These are phyloP conservation scores for Rhododendron molle DNA, from an alignment of 148 eudicot genomes.

Conservation along the genomic window DNA sequence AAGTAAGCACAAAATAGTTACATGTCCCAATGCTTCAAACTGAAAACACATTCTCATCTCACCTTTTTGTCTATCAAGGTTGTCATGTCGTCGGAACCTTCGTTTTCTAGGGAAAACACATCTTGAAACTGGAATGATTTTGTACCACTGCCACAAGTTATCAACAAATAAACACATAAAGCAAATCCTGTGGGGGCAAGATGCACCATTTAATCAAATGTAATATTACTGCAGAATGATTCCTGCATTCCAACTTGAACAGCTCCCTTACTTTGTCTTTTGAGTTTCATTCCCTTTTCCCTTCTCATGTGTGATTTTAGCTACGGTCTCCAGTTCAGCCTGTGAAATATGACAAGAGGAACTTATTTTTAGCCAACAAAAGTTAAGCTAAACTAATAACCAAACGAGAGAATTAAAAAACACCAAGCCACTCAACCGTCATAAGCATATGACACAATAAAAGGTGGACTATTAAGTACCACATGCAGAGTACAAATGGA, in stretches of 20 bases:
- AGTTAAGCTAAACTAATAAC: neutral
- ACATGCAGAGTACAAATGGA: neutral
- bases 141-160: slow-evolving; percentile 55
- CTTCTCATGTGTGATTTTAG: slow-evolving; percentile 83
- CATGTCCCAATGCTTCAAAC: neutral
- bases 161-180: slow-evolving; percentile 5
- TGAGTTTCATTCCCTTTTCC: slow-evolving; percentile 81
- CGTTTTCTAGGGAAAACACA: slow-evolving; percentile 71
- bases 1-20: neutral
- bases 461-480: neutral
- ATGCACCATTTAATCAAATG: neutral
- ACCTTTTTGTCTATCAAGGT: slow-evolving; percentile 92
- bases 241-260: slow-evolving; percentile 5
- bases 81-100: slow-evolving; percentile 73
- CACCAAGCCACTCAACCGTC: neutral
- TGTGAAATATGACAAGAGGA: slow-evolving; percentile 24
- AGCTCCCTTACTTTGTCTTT: slow-evolving; percentile 49
- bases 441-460: neutral
- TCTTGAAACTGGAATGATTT: slow-evolving; percentile 79
- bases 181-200: neutral
- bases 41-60: neutral
- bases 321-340: slow-evolving; percentile 94
- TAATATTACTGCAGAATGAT: neutral
- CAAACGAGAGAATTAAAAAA: neutral
- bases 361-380: neutral